Percentiles rank a stretch among this genome's conserved stretches.
phyloP scores from a whole-genome alignment of 192 early-diverging fungal species.

The Backusella tarrabulga region DNA sequence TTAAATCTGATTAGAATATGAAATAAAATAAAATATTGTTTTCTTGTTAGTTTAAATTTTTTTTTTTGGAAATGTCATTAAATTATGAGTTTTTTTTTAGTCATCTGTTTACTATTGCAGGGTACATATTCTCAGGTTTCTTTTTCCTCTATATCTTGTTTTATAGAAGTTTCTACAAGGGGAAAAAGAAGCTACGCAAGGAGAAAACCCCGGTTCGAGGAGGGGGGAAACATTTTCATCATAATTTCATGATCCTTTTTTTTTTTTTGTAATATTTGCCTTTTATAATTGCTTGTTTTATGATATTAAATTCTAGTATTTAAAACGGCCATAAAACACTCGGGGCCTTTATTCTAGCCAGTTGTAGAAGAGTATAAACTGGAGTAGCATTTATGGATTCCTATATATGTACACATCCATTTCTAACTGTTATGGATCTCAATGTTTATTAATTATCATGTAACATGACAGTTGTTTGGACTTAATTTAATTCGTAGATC shows the following conservation, averaged over 20 bases:
- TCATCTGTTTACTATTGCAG: slow-evolving; percentile 1
- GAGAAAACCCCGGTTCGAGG: not conserved
- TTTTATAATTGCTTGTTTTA: not conserved
- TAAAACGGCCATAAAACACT: no score
- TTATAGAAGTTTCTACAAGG: not conserved
- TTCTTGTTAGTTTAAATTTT: slow-evolving; percentile 7
- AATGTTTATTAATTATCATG: no score
- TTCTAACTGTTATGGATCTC: no score
- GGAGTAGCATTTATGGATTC: no score
- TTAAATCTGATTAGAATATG: slow-evolving; percentile 18
- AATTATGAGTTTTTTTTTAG: not conserved
- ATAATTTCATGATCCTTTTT: not conserved
- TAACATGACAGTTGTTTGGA: no score
- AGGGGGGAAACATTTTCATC: not conserved
- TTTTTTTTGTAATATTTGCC: not conserved
- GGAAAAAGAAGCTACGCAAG: not conserved
- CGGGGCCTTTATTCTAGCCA: no score
- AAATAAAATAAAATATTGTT: not conserved
- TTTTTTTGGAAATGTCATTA: not conserved
- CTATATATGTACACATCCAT: no score
- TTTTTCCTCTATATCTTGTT: not conserved
- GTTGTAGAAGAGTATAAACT: no score
- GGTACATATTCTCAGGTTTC: not conserved
- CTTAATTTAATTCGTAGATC: no score
- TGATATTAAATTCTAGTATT: no score